Base-by-base conservation (phyloP, 2,329 filamentous ascomycete genomes). In the Gliomastix tumulicola region DNA sequence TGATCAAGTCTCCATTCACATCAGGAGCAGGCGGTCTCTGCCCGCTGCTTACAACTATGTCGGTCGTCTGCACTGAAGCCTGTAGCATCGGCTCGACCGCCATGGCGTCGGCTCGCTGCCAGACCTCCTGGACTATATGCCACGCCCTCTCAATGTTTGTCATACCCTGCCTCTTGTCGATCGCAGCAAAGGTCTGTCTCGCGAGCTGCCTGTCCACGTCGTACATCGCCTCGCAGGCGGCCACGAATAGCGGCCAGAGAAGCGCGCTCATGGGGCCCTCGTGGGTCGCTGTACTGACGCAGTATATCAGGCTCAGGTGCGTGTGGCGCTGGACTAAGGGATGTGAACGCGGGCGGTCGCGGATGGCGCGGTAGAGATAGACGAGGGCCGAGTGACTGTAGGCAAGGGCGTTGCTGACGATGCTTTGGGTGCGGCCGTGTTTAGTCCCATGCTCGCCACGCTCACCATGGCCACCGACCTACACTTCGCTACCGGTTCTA, bases 181-280 rank as follows among this genome's bases (percentile, higher is more conserved):
- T 63, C 5, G 68, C 69, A 5, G 55, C 51, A 46, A 82, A 81
- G 1, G 72, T 62, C 37, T 60, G 59, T 18, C 62, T 53, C 5
- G 76, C 74, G 15, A 75, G 55, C 6, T 59, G 60, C 13, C 76
- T 60, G 49, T 82, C 76, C 8, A 57, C 60, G 2, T 53, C 46
- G 13, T 51, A 60, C 8, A 63, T 56, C 1, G 76, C 77, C 51
- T 82, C 78, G 48, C 76, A 80, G 2, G 74, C 68, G 3, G 76
- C 72, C 10, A 78, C 75, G 46, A 82, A 82, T 3, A 82, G 58
- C 2, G 78, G 78, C 75, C 77, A 82, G 3, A 82, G 62, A 23
- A 82, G 58, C 3, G 78, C 78, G 3, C 73, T 69, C 72, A 81
- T 79, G 1, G 78, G 78, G 1, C 78, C 76, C 31, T 60, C 60